Conservation (phyloP, 345 rosid genomes). For the Cardamine resedifolia region DNA sequence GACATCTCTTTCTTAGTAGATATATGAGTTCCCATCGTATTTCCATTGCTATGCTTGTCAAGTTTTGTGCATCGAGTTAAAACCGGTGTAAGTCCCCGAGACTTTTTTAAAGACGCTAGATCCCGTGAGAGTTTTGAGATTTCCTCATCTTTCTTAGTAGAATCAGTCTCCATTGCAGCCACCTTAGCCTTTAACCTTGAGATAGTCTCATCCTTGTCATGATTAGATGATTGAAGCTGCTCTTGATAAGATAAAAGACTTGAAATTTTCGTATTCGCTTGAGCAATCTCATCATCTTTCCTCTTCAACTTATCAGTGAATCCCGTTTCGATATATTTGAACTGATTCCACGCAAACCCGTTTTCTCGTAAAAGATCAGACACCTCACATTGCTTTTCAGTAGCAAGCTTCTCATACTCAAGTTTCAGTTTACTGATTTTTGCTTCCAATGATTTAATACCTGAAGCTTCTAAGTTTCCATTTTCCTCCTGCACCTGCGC, state of each 20-base stretch:
- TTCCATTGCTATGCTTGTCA: constrained; percentile 23
- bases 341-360: constrained; percentile 75
- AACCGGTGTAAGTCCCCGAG: constrained; percentile 45
- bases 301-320: constrained; percentile 52
- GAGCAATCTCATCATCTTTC: constrained; percentile 54
- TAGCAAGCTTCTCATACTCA: constrained; percentile 56
- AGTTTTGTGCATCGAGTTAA: constrained; percentile 43
- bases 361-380: constrained; percentile 60
- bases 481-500: constrained; percentile 9
- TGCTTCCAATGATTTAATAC: constrained; percentile 35
- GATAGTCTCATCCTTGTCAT: constrained; percentile 62
- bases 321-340: constrained; percentile 51
- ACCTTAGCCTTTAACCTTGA: constrained; percentile 47
- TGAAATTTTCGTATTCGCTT: constrained; percentile 57
- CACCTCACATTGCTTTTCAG: constrained; percentile 54
- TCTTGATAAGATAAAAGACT: constrained; percentile 55
- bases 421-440: constrained; percentile 52
- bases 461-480: constrained; percentile 30
- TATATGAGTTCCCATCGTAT: constrained; percentile 30
- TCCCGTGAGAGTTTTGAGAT: constrained; percentile 51
- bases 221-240: constrained; percentile 55
- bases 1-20: constrained; percentile 44
- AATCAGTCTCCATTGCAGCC: constrained; percentile 52
- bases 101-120: constrained; percentile 50
- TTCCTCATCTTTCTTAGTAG: constrained; percentile 47